phyloP scores from a whole-genome alignment of 768 basidiomycete genomes.

The Collybia nuda region DNA sequence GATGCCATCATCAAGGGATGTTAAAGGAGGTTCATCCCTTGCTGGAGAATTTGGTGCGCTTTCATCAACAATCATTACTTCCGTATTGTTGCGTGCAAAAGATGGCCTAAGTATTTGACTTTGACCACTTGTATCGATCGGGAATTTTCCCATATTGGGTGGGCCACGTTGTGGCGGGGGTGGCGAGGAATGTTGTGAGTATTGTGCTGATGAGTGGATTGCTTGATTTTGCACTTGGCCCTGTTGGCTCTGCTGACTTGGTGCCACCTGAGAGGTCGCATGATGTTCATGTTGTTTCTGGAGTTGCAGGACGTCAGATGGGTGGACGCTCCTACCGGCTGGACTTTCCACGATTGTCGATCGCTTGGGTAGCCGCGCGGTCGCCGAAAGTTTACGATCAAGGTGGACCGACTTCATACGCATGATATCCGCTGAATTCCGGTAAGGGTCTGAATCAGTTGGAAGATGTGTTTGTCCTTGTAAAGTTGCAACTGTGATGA shows the following conservation, averaged over 20 bases:
- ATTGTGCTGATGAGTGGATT: slow-evolving; percentile 24
- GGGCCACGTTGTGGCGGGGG: slow-evolving; percentile 30
- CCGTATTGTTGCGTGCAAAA: slow-evolving; percentile 78
- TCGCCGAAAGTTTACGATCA: slow-evolving; percentile 93
- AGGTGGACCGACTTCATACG: slow-evolving; percentile 93
- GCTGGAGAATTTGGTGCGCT: slow-evolving; percentile 72
- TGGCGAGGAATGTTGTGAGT: slow-evolving; percentile 22
- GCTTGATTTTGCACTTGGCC: slow-evolving; percentile 36
- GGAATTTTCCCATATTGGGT: slow-evolving; percentile 39
- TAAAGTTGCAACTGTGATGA: slow-evolving; percentile 21
- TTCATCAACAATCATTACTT: slow-evolving; percentile 88
- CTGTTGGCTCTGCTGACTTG: slow-evolving; percentile 31
- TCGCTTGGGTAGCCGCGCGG: slow-evolving; percentile 87
- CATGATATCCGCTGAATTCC: slow-evolving; percentile 88
- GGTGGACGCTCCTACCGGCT: slow-evolving; percentile 80
- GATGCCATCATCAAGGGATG: slow-evolving; percentile 70
- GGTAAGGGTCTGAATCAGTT: slow-evolving; percentile 72
- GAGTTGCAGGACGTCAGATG: slow-evolving; percentile 53
- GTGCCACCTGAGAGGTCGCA: slow-evolving; percentile 25
- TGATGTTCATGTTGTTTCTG: slow-evolving; percentile 48
- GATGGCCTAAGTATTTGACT: slow-evolving; percentile 63
- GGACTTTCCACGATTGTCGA: slow-evolving; percentile 97
- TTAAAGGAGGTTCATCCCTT: slow-evolving; percentile 35
- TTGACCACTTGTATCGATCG: slow-evolving; percentile 32
- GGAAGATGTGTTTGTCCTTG: slow-evolving; percentile 29